These are phyloP conservation scores for Neonectria faginata DNA, from an alignment of 2,329 filamentous ascomycete genomes.

Conservation along the genomic window DNA sequence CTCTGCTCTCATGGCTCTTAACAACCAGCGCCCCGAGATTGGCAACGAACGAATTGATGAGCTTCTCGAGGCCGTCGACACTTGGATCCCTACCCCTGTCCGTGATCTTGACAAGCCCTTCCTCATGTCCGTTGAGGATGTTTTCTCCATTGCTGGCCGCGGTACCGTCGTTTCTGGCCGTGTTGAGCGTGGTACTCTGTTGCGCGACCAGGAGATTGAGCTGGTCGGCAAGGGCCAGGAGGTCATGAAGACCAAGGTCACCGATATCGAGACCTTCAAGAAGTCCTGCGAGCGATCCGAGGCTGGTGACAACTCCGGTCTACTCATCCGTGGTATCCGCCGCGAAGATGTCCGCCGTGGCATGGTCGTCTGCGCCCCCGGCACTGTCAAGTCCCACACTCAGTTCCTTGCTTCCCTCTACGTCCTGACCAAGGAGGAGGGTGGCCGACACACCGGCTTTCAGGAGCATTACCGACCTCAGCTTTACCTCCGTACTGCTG, in stretches of 20 bases:
- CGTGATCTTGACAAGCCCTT: slow-evolving; percentile 98
- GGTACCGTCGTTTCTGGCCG: slow-evolving; percentile 97
- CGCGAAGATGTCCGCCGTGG: slow-evolving; percentile 94
- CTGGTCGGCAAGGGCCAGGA: slow-evolving; percentile 86
- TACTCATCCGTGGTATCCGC: slow-evolving; percentile 94
- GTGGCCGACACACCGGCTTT: slow-evolving; percentile 97
- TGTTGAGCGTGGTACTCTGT: slow-evolving; percentile 94
- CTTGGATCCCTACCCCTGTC: slow-evolving; percentile 95
- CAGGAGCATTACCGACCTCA: slow-evolving; percentile 96
- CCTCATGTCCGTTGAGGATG: slow-evolving; percentile 97
- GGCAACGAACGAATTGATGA: slow-evolving; percentile 90
- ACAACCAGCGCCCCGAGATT: slow-evolving; percentile 88
- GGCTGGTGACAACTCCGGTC: slow-evolving; percentile 97
- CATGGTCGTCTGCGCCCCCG: slow-evolving; percentile 92
- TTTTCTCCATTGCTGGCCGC: slow-evolving; percentile 91
- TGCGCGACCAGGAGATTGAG: slow-evolving; percentile 95
- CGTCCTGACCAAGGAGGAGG: slow-evolving; percentile 97
- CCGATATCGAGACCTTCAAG: slow-evolving; percentile 99
- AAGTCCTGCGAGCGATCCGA: slow-evolving; percentile 98
- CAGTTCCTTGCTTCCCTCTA: slow-evolving; percentile 98
- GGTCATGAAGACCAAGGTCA: slow-evolving; percentile 98
- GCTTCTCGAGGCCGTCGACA: slow-evolving; percentile 88
- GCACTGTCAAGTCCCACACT: slow-evolving; percentile 84
- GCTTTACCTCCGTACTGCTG: slow-evolving; percentile 93
- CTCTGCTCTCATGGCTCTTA: slow-evolving; percentile 93